A percentile compares a stretch with the other conserved stretches of the same genome.
Conservation (phyloP, 495 filamentous ascomycete genomes). For the Xylaria nigripes region DNA sequence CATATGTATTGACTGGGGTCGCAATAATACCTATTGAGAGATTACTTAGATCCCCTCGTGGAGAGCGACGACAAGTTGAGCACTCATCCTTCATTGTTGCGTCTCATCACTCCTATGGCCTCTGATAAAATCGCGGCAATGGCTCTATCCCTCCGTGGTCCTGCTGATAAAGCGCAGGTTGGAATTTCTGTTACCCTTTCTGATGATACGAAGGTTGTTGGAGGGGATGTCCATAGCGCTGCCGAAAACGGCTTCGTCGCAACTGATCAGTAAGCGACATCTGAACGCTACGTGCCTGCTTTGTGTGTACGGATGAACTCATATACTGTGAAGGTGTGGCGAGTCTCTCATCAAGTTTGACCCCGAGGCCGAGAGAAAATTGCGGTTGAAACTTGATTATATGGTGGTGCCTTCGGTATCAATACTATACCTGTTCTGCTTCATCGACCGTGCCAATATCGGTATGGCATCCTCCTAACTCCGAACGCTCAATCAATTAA, state of each 20-base stretch:
- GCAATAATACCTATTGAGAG: too few relatives aligned
- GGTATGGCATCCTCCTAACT: slow-evolving; percentile 28
- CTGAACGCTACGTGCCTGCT: neutral
- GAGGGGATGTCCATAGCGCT: slow-evolving; percentile 31
- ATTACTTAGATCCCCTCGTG: too few relatives aligned
- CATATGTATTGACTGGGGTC: too few relatives aligned
- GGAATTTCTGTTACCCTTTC: neutral
- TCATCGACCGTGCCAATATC: slow-evolving; percentile 58
- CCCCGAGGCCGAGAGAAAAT: slow-evolving; percentile 46
- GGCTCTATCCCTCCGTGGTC: neutral
- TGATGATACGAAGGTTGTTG: slow-evolving; percentile 3
- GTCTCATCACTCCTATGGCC: too few relatives aligned
- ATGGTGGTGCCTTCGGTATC: slow-evolving; percentile 48
- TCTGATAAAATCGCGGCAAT: neutral
- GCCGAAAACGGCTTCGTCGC: slow-evolving; percentile 53
- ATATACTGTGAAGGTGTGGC: slow-evolving; percentile 38
- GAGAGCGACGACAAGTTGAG: too few relatives aligned
- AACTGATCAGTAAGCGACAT: slow-evolving; percentile 47
- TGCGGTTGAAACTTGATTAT: slow-evolving; percentile 45
- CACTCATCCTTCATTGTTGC: too few relatives aligned
- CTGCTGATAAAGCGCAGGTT: neutral
- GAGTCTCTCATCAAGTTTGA: slow-evolving; percentile 51
- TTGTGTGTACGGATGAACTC: neutral
- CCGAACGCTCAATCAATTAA: neutral
- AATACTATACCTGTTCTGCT: slow-evolving; percentile 53